Conservation (phyloP, 768 basidiomycete genomes). For the Tricholoma bakamatsutake region DNA sequence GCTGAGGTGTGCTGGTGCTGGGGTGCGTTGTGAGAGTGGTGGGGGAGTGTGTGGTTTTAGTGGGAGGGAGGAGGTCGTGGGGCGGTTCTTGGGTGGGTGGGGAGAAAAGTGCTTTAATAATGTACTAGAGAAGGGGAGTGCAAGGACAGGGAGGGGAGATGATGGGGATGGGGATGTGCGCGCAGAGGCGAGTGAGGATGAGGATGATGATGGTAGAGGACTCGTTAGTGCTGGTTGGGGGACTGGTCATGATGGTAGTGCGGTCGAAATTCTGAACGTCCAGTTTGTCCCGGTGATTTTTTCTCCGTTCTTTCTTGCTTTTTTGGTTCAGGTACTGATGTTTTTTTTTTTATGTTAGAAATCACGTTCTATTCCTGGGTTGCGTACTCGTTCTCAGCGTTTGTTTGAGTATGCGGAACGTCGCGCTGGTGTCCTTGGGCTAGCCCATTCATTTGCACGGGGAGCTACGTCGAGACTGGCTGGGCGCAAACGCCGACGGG, state of each 20-base stretch:
- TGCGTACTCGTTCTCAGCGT: conserved; percentile 60
- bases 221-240: conserved; percentile 36
- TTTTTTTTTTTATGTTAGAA: conserved; percentile 28
- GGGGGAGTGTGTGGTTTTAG: conserved; percentile 1
- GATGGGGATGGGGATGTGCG: background rate
- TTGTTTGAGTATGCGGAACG: conserved; percentile 62
- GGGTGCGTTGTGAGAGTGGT: conserved; percentile 3
- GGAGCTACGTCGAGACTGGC: conserved; percentile 26
- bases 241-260: conserved; percentile 69
- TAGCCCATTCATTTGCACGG: conserved; percentile 17
- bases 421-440: conserved; percentile 41
- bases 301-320: conserved; percentile 4
- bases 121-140: conserved; percentile 11
- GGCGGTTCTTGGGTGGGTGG: conserved; percentile 10
- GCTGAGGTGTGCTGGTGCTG: conserved; percentile 25
- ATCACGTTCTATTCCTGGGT: conserved; percentile 46
- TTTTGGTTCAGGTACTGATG: background rate
- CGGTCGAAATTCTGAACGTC: conserved; percentile 32
- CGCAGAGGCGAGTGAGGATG: conserved; percentile 10
- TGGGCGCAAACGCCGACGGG: conserved; percentile 38
- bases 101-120: conserved; percentile 6
- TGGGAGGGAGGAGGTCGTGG: conserved; percentile 38
- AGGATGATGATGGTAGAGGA: conserved; percentile 15
- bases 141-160: conserved; percentile 1
- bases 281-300: conserved; percentile 58